A percentile compares a stretch with the other conserved stretches of the same genome.
phyloP scores from a whole-genome alignment of 768 basidiomycete genomes.

The Boletus fagicola region DNA sequence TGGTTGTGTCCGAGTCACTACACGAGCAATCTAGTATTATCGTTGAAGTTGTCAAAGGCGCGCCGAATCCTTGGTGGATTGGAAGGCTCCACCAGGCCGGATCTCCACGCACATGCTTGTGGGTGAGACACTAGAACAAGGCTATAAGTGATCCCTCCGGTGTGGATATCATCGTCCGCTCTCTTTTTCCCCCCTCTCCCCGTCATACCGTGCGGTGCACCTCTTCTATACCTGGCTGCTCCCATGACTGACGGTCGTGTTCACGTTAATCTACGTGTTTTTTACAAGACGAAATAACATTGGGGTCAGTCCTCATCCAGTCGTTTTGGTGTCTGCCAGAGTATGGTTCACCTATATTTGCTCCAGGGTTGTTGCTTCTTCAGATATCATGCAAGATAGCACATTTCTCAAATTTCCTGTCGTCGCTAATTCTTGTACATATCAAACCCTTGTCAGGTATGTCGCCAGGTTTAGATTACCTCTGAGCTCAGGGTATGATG shows the following conservation, averaged over 20 bases:
- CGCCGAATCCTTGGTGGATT: neutral
- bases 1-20: too few species aligned
- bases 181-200: neutral
- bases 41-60: neutral
- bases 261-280: too few species aligned
- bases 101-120: neutral
- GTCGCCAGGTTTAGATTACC: neutral
- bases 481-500: neutral
- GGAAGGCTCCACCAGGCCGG: neutral
- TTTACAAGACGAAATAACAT: neutral
- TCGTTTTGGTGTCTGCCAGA: neutral
- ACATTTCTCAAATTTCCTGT: neutral
- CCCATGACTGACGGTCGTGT: neutral
- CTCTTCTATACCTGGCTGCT: too few species aligned
- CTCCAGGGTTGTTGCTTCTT: too few species aligned
- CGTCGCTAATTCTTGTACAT: neutral
- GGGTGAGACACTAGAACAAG: neutral
- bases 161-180: neutral
- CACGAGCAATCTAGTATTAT: too few species aligned
- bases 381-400: neutral
- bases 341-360: too few species aligned
- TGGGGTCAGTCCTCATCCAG: neutral
- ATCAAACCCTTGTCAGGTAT: too few species aligned
- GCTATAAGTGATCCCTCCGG: neutral
- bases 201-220: neutral